Base-by-base conservation (phyloP, 1,139 yeast species). In the Sugiyamaella xylanicola region DNA sequence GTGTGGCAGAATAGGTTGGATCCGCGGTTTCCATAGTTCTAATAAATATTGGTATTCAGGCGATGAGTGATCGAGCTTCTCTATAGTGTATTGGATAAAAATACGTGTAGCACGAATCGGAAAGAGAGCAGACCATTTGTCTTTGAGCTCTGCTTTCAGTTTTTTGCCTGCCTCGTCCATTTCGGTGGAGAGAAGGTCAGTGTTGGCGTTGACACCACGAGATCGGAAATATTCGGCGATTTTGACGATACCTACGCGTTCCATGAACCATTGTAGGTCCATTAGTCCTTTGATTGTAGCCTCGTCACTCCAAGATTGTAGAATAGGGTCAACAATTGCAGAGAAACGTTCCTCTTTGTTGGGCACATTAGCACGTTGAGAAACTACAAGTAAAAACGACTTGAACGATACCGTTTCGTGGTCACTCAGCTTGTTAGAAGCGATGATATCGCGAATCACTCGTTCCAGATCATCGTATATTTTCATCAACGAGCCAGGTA, bases 191-290 rank as follows among this genome's bases (percentile, higher is more conserved):
- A 92, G 72, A 55, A 95, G 73, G 68, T 92, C 84, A 1, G 96
- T 86, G 25, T 78, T 74, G 1, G 92, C 90, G 0, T 88, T 80
- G 27, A 92, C 93, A 5, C 89, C 90, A 62, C 98, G 78, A 15
- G 83, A 80, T 61, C 86, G 85, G 72, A 95, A 92, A 68, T 95
- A 95, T 56, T 87, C 87, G 0, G 97, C 96, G 66, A 95, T 93
- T 68, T 85, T 85, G 2, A 91, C 98, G 53, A 95, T 89, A 2
- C 99, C 99, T 56, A 95, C 80, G 65, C 98, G 81, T 71, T 92
- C 98, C 97, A 93, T 92, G 65, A 95, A 95, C 97, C 98, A 92
- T 61, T 90, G 96, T 52, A 95, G 77, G 66, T 93, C 96, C 70
- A 85, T 77, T 40, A 93, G 74, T 0, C 97, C 98, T 65, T 89